Evolutionary conservation across 2,329 filamentous ascomycete genomes (phyloP).

Genomic region (Didymella arachidicola): DNA sequence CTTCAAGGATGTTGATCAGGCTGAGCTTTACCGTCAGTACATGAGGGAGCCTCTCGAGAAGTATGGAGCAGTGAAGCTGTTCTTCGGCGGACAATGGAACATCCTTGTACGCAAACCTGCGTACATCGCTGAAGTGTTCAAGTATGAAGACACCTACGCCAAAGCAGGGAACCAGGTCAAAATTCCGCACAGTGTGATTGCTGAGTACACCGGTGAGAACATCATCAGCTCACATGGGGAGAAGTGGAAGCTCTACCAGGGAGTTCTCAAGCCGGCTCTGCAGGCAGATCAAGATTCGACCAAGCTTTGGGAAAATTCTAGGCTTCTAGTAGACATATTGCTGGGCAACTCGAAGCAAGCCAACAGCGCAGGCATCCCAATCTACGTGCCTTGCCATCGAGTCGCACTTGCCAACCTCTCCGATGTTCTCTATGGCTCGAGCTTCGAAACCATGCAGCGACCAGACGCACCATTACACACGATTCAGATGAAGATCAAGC

Average conservation of each 20-base stretch:
- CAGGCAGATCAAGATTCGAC: conserved; percentile 38
- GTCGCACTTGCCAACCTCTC: conserved; percentile 51
- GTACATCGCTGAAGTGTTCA: conserved; percentile 53
- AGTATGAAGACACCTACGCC: conserved; percentile 41
- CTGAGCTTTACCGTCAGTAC: conserved; percentile 52
- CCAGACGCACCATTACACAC: conserved; percentile 30
- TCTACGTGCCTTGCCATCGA: conserved; percentile 48
- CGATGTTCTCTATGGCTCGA: conserved; percentile 42
- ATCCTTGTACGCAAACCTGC: conserved; percentile 56
- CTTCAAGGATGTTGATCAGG: conserved; percentile 55
- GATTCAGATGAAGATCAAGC: conserved; percentile 38
- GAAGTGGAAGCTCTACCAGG: conserved; percentile 42
- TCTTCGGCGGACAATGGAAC: conserved; percentile 60
- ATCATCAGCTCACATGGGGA: conserved; percentile 46
- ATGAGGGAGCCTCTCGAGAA: conserved; percentile 50
- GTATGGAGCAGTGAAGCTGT: conserved; percentile 59
- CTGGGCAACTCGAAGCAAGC: conserved; percentile 35
- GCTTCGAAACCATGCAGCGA: conserved; percentile 36
- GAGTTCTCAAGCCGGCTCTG: conserved; percentile 43
- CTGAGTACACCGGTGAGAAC: conserved; percentile 45
- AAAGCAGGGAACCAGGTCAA: conserved; percentile 46
- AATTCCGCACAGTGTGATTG: conserved; percentile 43
- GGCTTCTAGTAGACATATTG: conserved; percentile 39
- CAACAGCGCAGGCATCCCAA: conserved; percentile 30
- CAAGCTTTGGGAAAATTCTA: conserved; percentile 36